Evolutionary conservation across 75 land plant genomes (phyloP).

Genomic region (Cryptomeria japonica): DNA sequence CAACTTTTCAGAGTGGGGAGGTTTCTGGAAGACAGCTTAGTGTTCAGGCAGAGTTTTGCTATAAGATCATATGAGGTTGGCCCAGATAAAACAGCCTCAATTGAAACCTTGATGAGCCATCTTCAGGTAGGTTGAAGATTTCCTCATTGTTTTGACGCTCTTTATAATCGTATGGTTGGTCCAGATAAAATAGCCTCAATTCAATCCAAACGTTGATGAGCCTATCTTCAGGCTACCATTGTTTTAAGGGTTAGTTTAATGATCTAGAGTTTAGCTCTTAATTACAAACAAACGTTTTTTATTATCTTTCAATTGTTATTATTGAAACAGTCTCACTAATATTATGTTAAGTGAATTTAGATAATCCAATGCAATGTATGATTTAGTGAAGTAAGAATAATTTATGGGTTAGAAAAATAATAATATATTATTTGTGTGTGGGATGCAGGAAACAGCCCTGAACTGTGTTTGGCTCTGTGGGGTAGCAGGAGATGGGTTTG

Average conservation of each 20-base stretch:
- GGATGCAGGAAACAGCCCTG: constrained; percentile 63
- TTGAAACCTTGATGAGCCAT: constrained; percentile 71
- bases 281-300: too few relatives aligned
- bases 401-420: too few relatives aligned
- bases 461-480: constrained; percentile 76
- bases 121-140: not conserved
- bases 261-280: too few relatives aligned
- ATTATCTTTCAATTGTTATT: too few relatives aligned
- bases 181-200: too few relatives aligned
- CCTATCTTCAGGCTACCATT: too few relatives aligned
- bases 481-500: constrained; percentile 72
- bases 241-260: too few relatives aligned
- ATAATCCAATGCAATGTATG: not conserved
- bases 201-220: too few relatives aligned
- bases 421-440: not conserved
- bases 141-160: too few relatives aligned
- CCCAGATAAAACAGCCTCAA: constrained; percentile 68
- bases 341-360: not conserved
- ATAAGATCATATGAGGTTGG: constrained; percentile 79
- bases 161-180: too few relatives aligned
- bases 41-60: constrained; percentile 69
- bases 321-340: too few relatives aligned
- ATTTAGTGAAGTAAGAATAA: too few relatives aligned
- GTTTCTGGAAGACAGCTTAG: constrained; percentile 44
- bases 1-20: constrained; percentile 19